These are phyloP conservation scores for Pyrenophora seminiperda DNA, from an alignment of 2,329 filamentous ascomycete genomes.

Conservation along the genomic window DNA sequence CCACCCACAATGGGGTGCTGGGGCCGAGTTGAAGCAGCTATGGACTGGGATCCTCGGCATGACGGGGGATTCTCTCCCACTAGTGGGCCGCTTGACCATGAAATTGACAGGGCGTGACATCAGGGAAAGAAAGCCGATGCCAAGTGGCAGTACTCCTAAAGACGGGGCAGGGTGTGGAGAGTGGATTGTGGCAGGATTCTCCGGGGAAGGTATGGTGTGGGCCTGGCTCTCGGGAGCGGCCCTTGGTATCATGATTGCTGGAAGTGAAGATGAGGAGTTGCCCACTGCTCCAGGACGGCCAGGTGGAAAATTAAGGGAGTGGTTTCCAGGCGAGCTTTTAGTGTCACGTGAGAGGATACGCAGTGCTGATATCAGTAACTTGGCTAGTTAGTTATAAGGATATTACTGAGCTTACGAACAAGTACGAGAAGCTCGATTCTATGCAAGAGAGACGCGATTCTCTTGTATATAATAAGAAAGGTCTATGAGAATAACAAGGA, in stretches of 20 bases:
- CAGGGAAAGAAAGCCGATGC: not conserved
- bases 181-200: conserved; percentile 23
- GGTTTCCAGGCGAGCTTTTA: conserved; percentile 5
- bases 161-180: conserved; percentile 42
- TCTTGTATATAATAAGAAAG: too few species aligned
- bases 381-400: not conserved
- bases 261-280: conserved; percentile 8
- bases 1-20: conserved; percentile 14
- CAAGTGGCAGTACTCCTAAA: too few species aligned
- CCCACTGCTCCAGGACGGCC: conserved; percentile 4
- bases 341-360: conserved; percentile 1
- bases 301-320: conserved; percentile 5
- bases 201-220: conserved; percentile 24
- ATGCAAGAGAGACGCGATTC: too few species aligned
- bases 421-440: too few species aligned
- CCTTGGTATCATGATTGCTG: conserved; percentile 25
- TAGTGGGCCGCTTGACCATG: conserved; percentile 55
- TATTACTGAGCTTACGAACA: too few species aligned
- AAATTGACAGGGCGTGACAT: conserved; percentile 26
- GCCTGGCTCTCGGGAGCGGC: conserved; percentile 22
- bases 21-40: conserved; percentile 42
- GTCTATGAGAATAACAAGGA: too few species aligned
- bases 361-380: not conserved
- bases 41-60: conserved; percentile 60
- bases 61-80: conserved; percentile 57